Base-by-base conservation (phyloP, 169 alveolate species). In the Eimeria sp. region DNA sequence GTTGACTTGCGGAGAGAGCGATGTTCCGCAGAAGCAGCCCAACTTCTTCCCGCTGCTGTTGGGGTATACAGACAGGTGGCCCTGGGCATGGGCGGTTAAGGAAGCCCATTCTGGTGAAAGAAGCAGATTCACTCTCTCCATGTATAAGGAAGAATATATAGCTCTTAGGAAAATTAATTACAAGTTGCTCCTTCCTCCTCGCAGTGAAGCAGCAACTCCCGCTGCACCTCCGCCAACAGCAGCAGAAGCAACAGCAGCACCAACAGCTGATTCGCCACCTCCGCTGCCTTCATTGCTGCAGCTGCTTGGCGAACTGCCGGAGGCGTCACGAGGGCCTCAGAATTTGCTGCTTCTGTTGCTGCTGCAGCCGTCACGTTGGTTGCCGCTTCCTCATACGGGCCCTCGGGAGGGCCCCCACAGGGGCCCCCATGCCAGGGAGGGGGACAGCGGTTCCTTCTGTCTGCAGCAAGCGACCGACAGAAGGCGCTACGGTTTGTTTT, bases 311-410 rank as follows among this genome's bases (percentile, higher is more conserved):
- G 89, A 80, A 40, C 89, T 80, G 89, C 89, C 89, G 13, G 63
- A 45, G 67, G 89, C 89, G 10, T n/a, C 11, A 34, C 22, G 49
- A 57, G 16, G 89, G 43, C 11, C 70, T 80, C 16, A 27, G 27
- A 49, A 22, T 54, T 9, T 54, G 63, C 63, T 54, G 63, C 63
- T 73, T 45, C 70, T 80, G 89, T 40, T 80, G 89, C 67, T 80
- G 70, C 70, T 80, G 70, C 89, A 80, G 49, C 89, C 89, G 14
- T 80, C 89, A 67, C 63, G 89, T n/a, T 80, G 89, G 89, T 61
- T 80, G 89, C 61, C 18, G 63, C 70, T 2, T 2, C 40, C 40
- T 34, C 40, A 34, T 34, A 34, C 0, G 40, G 40, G 40, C 2
- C 40, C 40, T 34, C 40, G 2, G 2, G 40, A 34, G 2, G 40